A percentile compares a stretch with the other conserved stretches of the same genome.
Evolutionary conservation across 2,329 filamentous ascomycete species (phyloP).

Genomic region (Neodidymelliopsis sp.): DNA sequence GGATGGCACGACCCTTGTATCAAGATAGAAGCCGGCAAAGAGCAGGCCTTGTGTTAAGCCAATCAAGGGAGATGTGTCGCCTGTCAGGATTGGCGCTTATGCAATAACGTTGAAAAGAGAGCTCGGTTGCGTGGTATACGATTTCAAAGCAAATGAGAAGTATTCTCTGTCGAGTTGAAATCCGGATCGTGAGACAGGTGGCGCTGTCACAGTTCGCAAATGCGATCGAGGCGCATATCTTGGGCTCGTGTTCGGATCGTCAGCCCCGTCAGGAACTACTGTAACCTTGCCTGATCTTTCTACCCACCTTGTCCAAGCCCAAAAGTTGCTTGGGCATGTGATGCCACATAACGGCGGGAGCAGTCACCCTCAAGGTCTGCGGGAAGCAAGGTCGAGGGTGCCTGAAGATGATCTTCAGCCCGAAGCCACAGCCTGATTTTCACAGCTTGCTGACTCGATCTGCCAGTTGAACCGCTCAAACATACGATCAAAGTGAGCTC

Average conservation of each 20-base stretch:
- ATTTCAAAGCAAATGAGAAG: conserved; percentile 43
- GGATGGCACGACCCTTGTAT: conserved; percentile 42
- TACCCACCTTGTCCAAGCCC: conserved; percentile 22
- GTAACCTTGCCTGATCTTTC: conserved; percentile 14
- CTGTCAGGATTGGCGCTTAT: conserved; percentile 48
- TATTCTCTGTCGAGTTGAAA: conserved; percentile 1
- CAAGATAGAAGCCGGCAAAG: conserved; percentile 43
- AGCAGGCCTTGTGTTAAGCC: conserved; percentile 25
- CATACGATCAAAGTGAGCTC: conserved; percentile 5
- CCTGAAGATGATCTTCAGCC: conserved; percentile 44
- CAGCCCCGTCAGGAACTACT: conserved; percentile 21
- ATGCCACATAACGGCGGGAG: conserved; percentile 4
- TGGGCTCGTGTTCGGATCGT: conserved; percentile 30
- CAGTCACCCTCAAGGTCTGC: conserved; percentile 42
- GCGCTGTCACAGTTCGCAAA: conserved; percentile 26
- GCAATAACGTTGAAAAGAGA: conserved; percentile 47
- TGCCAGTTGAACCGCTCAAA: background rate
- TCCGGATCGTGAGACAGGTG: conserved; percentile 32
- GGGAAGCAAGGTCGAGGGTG: conserved; percentile 51
- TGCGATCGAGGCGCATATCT: conserved; percentile 21
- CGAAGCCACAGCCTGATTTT: conserved; percentile 30
- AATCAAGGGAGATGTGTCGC: conserved; percentile 33
- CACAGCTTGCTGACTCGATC: conserved; percentile 24
- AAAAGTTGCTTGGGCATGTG: conserved; percentile 3
- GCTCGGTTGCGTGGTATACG: conserved; percentile 42